Base-by-base conservation (phyloP, 148 eudicot species). In the Vaccinium corymbosum region DNA sequence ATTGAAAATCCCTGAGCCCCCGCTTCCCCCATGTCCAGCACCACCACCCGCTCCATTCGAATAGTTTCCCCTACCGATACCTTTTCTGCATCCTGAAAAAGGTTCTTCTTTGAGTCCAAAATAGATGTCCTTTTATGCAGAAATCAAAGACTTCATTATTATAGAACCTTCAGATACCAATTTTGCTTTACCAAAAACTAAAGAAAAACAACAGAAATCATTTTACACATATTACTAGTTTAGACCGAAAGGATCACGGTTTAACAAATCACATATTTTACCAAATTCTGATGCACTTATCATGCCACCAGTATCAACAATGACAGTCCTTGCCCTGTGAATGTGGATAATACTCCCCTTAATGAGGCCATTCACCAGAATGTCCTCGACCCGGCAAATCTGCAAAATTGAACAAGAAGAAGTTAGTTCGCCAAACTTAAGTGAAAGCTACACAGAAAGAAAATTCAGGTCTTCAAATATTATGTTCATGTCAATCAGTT, bases 1-100 rank as follows among this genome's bases (percentile, higher is more conserved):
- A 85, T 91, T 89, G 89, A 83, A 92, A 89, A 88, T 79, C 81
- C 98, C 98, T 73, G 92, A 86, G 46, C 98, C 98, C 48, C 98
- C 98, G 85, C 87, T 89, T 79, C 98, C 98, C 62, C 98, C 98
- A 86, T 94, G 98, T 46, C 98, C 98, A 89, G 98, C 98, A 85
- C 98, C 98, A 82, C 91, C 94, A 85, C 98, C 93, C 82, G 94
- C 95, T 56, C 96, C 98, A 89, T 94, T 88, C 55, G 92, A 88
- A 86, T 89, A 93, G 85, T 87, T 92, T 81, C 96, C 98, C 87
- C 61, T 87, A 48, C 98, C 98, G 80, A 89, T 76, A 85, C 98
- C 98, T 79, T 85, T 93, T 78, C 88, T 89, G 84, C 98, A 94
- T 85, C 98, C 98, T 94, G 88, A 14, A 86, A 85, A 85, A 79